Percentiles rank a stretch among this genome's conserved stretches.
Conservation (phyloP, 257 asterid genomes). For the Apocynum venetum region DNA sequence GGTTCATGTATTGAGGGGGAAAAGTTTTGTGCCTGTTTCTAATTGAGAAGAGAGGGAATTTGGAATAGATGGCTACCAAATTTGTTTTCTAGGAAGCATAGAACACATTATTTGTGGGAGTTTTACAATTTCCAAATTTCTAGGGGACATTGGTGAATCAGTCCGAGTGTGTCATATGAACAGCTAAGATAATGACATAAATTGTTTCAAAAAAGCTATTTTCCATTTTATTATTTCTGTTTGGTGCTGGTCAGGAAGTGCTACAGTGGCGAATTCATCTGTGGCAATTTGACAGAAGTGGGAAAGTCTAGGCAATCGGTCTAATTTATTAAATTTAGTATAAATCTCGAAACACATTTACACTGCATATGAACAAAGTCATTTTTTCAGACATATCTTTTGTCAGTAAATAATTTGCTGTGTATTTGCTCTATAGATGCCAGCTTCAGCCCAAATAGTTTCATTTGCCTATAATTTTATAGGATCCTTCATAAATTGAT, state of each 20-base stretch:
- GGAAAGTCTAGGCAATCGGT: background rate
- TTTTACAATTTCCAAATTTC: background rate
- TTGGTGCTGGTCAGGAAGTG: background rate
- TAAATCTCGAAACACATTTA: background rate
- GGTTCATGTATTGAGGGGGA: background rate
- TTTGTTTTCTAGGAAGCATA: background rate
- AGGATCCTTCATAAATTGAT: background rate
- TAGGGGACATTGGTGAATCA: background rate
- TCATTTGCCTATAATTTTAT: background rate
- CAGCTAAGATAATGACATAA: background rate
- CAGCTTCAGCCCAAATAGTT: background rate
- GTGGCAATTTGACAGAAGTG: background rate
- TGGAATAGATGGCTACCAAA: background rate
- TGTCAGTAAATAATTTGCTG: background rate
- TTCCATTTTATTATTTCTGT: background rate
- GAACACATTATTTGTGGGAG: background rate
- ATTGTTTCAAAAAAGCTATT: background rate
- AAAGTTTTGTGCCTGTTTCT: background rate
- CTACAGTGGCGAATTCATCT: background rate
- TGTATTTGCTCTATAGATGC: background rate
- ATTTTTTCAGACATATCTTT: background rate
- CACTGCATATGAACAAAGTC: background rate
- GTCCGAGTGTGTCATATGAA: background rate
- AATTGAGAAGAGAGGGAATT: background rate
- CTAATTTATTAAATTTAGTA: background rate